phyloP scores from a whole-genome alignment of 2,329 filamentous ascomycete species.

The Penicillium olsonii region DNA sequence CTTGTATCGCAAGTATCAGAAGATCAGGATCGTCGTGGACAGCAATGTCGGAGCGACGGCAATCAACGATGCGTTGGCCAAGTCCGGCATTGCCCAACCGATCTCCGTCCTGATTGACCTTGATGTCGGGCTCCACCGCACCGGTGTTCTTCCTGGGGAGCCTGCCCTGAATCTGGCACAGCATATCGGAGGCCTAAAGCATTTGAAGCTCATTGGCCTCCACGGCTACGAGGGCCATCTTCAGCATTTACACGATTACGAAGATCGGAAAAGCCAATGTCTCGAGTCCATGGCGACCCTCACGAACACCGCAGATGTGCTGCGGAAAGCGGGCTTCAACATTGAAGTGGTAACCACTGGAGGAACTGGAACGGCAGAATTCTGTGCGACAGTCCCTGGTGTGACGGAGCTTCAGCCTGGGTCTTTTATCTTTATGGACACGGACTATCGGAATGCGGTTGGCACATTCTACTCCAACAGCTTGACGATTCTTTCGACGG shows the following conservation, averaged over 20 bases:
- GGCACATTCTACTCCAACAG: slow-evolving; percentile 53
- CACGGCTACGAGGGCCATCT: slow-evolving; percentile 58
- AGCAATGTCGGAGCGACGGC: slow-evolving; percentile 48
- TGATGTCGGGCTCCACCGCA: slow-evolving; percentile 54
- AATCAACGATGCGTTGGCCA: slow-evolving; percentile 47
- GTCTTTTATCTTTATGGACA: slow-evolving; percentile 60
- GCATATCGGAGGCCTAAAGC: slow-evolving; percentile 38
- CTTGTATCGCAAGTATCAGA: slow-evolving; percentile 41
- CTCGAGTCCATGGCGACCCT: slow-evolving; percentile 50
- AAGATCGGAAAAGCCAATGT: slow-evolving; percentile 46
- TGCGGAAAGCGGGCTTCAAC: slow-evolving; percentile 45
- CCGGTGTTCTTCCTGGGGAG: slow-evolving; percentile 48
- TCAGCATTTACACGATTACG: slow-evolving; percentile 51
- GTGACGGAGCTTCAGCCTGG: slow-evolving; percentile 59
- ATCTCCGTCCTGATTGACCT: slow-evolving; percentile 51
- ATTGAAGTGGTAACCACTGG: slow-evolving; percentile 56
- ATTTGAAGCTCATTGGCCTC: slow-evolving; percentile 51
- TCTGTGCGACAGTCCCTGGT: slow-evolving; percentile 53
- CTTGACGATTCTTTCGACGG: slow-evolving; percentile 51
- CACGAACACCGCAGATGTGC: slow-evolving; percentile 44
- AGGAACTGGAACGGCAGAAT: slow-evolving; percentile 56
- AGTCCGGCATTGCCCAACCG: slow-evolving; percentile 38
- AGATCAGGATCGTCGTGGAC: slow-evolving; percentile 52
- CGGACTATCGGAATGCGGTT: slow-evolving; percentile 57
- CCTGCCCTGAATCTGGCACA: slow-evolving; percentile 43